Evolutionary conservation across 2,329 filamentous ascomycete genomes (phyloP).

Genomic region (Calonectria hongkongensis): DNA sequence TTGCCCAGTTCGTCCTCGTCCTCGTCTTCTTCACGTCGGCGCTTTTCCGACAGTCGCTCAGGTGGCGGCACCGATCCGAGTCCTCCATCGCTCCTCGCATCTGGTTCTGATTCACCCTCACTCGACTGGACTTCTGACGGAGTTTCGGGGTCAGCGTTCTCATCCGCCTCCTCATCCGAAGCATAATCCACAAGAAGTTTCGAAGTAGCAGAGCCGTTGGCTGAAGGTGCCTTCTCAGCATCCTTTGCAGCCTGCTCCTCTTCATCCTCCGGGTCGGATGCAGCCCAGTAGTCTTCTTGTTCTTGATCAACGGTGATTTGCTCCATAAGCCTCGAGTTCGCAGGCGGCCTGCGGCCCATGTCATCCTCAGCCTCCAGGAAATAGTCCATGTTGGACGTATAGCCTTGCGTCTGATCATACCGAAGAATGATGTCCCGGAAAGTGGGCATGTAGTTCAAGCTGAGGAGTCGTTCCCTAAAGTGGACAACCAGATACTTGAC

Average conservation of each 20-base stretch:
- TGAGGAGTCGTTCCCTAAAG: slow-evolving; percentile 84
- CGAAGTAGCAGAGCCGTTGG: slow-evolving; percentile 78
- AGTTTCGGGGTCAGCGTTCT: slow-evolving; percentile 74
- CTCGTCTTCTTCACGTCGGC: slow-evolving; percentile 90
- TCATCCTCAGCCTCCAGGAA: slow-evolving; percentile 83
- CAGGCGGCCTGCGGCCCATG: slow-evolving; percentile 64
- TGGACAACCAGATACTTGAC: slow-evolving; percentile 90
- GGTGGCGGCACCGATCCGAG: slow-evolving; percentile 72
- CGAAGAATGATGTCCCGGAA: slow-evolving; percentile 85
- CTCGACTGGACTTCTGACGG: slow-evolving; percentile 50
- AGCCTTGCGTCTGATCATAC: slow-evolving; percentile 87
- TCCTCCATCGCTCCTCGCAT: slow-evolving; percentile 53
- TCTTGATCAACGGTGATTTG: slow-evolving; percentile 83
- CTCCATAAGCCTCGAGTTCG: slow-evolving; percentile 79
- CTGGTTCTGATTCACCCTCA: slow-evolving; percentile 59
- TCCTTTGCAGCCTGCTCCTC: slow-evolving; percentile 65
- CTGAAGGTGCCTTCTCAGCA: slow-evolving; percentile 59
- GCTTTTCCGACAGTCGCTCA: slow-evolving; percentile 90
- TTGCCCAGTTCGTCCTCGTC: slow-evolving; percentile 95
- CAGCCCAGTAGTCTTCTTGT: slow-evolving; percentile 96
- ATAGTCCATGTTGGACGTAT: slow-evolving; percentile 79
- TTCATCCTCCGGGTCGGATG: slow-evolving; percentile 90
- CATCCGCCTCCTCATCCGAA: slow-evolving; percentile 87
- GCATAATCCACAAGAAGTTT: slow-evolving; percentile 93
- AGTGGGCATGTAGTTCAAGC: slow-evolving; percentile 88